Conservation (phyloP, 768 basidiomycete genomes). For the Steccherinum ochraceum region DNA sequence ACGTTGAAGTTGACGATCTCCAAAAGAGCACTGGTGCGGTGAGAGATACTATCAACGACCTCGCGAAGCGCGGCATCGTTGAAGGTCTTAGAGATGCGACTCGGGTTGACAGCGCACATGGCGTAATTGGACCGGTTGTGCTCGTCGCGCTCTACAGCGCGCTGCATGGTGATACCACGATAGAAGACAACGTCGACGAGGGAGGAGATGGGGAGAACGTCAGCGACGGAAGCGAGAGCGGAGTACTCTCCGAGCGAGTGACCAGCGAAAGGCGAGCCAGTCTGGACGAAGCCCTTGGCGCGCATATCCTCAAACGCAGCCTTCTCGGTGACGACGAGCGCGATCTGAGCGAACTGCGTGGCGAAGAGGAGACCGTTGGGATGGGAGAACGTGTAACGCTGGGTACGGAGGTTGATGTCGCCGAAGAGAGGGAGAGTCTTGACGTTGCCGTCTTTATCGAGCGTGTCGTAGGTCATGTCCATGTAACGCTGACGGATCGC, state of each 20-base stretch:
- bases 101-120: slow-evolving; percentile 99
- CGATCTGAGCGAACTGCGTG: slow-evolving; percentile 98
- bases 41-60: slow-evolving; percentile 87
- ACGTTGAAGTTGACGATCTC: slow-evolving; percentile 98
- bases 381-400: slow-evolving; percentile 97
- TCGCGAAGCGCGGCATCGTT: slow-evolving; percentile 94
- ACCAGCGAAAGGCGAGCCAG: slow-evolving; percentile 89
- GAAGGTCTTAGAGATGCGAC: slow-evolving; percentile 91
- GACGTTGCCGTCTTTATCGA: slow-evolving; percentile 93
- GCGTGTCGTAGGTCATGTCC: slow-evolving; percentile 97
- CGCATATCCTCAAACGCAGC: slow-evolving; percentile 99
- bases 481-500: slow-evolving; percentile 98
- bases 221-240: slow-evolving; percentile 94
- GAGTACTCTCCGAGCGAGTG: slow-evolving; percentile 99
- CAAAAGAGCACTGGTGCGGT: slow-evolving; percentile 71
- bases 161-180: slow-evolving; percentile 99
- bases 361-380: slow-evolving; percentile 93
- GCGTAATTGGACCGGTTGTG: slow-evolving; percentile 94
- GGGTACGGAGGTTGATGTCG: slow-evolving; percentile 91
- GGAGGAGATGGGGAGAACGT: slow-evolving; percentile 90
- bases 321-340: slow-evolving; percentile 96
- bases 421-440: slow-evolving; percentile 95
- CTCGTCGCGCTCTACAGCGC: slow-evolving; percentile 93
- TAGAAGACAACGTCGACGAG: slow-evolving; percentile 99
- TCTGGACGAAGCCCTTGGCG: slow-evolving; percentile 90